Base-by-base conservation (phyloP, 768 basidiomycete species). In the Lentinula lateritia region DNA sequence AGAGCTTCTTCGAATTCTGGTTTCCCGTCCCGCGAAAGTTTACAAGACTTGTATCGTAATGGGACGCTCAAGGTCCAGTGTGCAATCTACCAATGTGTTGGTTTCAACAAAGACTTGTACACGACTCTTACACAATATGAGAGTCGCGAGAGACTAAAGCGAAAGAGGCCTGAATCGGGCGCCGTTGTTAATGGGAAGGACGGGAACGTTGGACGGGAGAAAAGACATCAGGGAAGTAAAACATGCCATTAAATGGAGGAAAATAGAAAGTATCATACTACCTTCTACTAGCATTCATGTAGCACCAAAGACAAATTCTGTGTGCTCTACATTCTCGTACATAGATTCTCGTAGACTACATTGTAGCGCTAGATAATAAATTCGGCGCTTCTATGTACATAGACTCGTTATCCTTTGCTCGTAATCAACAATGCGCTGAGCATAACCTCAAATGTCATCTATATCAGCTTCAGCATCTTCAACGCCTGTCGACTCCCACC, bases 401-500 rank as follows among this genome's bases (percentile, higher is more conserved):
- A 45, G n/a, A 8, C 23, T 23, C 23, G 2, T 23, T 15, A 12
- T 13, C 39, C 10, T 45, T 16, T 3, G 43, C 43, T 45, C 43
- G 43, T 45, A 45, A 45, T n/a, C 18, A 15, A 45, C n/a, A 18
- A 45, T 45, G 43, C 39, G 10, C 15, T 41, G 12, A 45, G 43
- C 43, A 45, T 45, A 45, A 45, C 6, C n/a, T 45, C n/a, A 16
- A 48, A 52, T 52, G 50, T 10, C 50, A 28, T 52, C 50, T 32
- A 35, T n/a, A 8, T 36, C 50, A 52, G 34, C 50, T 52, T 52
- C 50, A 18, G 34, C n/a, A 1, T 52, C 34, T 45, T 56, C 79
- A 70, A 87, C 82, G 6, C 84, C 85, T 23, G 87, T 88, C 20
- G 77, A 92, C 63, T 83, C 83, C 0, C 91, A 93, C 67, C 91